Evolutionary conservation across 2,329 filamentous ascomycete genomes (phyloP), one percentile per base, ranked within the genome.

Genomic region (Ophiostoma sp.): DNA sequence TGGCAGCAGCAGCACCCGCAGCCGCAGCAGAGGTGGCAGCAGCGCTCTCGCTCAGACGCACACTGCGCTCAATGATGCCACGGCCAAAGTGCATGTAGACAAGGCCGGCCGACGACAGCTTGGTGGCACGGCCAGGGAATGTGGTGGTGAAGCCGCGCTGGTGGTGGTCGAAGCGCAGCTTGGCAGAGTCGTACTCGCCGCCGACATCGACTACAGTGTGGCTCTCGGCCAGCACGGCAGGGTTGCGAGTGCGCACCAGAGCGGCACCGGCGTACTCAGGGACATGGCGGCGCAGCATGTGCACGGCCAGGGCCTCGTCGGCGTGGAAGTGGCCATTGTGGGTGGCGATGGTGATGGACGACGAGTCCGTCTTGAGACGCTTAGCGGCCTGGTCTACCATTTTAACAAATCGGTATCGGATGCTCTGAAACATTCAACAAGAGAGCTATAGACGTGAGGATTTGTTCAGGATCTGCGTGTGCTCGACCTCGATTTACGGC

Each of bases 261-360:
- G 84, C 79, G 35, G 93, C 89, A 75, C 85, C 81, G 70, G 84
- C 79, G 83, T 98, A 99, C 71, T 89, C 82, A 31, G 95, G 94
- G 23, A 98, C 74, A 73, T 79, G 90, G 71, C 91, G 87, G 74
- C 93, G 93, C 75, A 99, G 91, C 85, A 99, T 93, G 84, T 96
- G 93, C 74, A 99, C 94, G 71, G 95, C 95, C 62, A 99, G 88
- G 72, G 95, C 94, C 83, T 99, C 95, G 80, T 99, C 95, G 79
- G 95, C 95, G 83, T 99, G 95, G 86, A 99, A 99, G 84, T 97
- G 93, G 75, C 95, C 95, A 82, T 90, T 97, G 86, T 99, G 95
- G 39, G 95, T 99, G 77, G 94, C 95, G 78, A 97, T 96, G 75
- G 88, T 81, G 74, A 90, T 82, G 70, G 77, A 76, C n/a, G 67